Percentiles rank a stretch among this genome's conserved stretches.
These are phyloP conservation scores for Chaetomium fimeti DNA, from an alignment of 495 filamentous ascomycete species.

Conservation along the genomic window DNA sequence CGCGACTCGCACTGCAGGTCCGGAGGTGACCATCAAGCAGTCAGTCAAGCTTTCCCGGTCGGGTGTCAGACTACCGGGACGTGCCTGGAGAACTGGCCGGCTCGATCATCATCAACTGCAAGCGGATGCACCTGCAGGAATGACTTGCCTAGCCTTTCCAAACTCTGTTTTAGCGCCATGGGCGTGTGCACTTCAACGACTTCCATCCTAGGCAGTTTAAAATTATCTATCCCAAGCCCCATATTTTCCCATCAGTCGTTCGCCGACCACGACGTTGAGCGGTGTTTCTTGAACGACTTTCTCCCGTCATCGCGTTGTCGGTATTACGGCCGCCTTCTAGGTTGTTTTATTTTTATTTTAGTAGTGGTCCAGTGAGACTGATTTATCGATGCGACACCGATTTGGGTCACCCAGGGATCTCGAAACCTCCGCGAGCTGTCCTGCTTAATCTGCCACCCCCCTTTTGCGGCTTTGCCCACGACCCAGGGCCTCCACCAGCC, in stretches of 20 bases:
- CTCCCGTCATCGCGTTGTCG: neutral
- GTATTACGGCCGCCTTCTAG: neutral
- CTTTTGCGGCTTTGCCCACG: slow-evolving; percentile 13
- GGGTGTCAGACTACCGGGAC: neutral
- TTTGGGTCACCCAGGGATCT: slow-evolving; percentile 50
- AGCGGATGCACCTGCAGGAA: neutral
- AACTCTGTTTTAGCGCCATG: slow-evolving; percentile 12
- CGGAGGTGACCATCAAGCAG: neutral
- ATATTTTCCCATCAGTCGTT: neutral
- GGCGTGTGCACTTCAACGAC: slow-evolving; percentile 5
- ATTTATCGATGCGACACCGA: slow-evolving; percentile 47
- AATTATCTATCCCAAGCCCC: neutral
- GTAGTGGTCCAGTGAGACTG: slow-evolving; percentile 18
- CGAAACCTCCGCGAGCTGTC: slow-evolving; percentile 46
- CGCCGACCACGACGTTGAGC: slow-evolving; percentile 1
- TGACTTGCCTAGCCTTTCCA: slow-evolving; percentile 7
- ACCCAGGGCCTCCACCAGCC: slow-evolving; percentile 19
- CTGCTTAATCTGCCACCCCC: slow-evolving; percentile 36
- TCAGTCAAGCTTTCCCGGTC: slow-evolving; percentile 5
- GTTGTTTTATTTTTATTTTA: neutral
- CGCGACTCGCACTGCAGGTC: slow-evolving; percentile 19
- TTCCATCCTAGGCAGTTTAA: slow-evolving; percentile 1
- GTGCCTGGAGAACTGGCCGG: neutral
- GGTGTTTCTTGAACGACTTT: slow-evolving; percentile 3
- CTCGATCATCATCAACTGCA: neutral